A percentile compares a stretch with the other conserved stretches of the same genome.
Conservation (phyloP, 768 basidiomycete species). For the Pleurotus tuoliensis region DNA sequence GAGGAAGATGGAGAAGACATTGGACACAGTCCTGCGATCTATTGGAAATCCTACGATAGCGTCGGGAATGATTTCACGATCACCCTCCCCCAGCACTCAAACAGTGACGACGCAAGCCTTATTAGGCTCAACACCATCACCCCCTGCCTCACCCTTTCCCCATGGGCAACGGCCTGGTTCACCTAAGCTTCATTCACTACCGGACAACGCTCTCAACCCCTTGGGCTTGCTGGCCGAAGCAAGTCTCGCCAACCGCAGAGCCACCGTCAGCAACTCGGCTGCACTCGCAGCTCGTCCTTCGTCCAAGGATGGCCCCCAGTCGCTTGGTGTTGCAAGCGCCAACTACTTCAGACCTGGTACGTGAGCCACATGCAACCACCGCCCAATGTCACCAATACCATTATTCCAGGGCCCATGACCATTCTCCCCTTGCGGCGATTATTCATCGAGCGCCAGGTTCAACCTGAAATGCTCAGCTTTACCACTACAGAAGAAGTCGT, state of each 20-base stretch:
- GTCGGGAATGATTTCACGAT: conserved; percentile 77
- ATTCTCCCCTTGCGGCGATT: conserved; percentile 78
- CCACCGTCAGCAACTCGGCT: conserved; percentile 40
- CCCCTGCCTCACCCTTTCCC: conserved; percentile 30
- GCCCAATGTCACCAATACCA: no score
- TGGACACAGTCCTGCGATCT: conserved; percentile 88
- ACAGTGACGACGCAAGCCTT: conserved; percentile 54
- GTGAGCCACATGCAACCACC: conserved; percentile 14
- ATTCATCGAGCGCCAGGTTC: conserved; percentile 84
- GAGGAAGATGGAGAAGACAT: conserved; percentile 86
- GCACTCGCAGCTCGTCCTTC: conserved; percentile 34
- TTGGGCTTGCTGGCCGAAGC: conserved; percentile 91
- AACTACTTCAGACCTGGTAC: conserved; percentile 91
- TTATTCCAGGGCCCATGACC: conserved; percentile 74
- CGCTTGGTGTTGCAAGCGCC: conserved; percentile 75
- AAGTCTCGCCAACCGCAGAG: conserved; percentile 70
- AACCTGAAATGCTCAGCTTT: conserved; percentile 92
- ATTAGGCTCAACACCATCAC: conserved; percentile 46
- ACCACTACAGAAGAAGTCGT: conserved; percentile 87
- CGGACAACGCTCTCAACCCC: conserved; percentile 90
- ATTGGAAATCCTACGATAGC: conserved; percentile 81
- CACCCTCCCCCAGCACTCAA: conserved; percentile 66
- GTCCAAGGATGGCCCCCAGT: conserved; percentile 29
- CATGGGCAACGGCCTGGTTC: conserved; percentile 46
- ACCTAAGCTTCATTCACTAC: conserved; percentile 86